phyloP scores from a whole-genome alignment of 768 basidiomycete species.

The Auricularia sp. region DNA sequence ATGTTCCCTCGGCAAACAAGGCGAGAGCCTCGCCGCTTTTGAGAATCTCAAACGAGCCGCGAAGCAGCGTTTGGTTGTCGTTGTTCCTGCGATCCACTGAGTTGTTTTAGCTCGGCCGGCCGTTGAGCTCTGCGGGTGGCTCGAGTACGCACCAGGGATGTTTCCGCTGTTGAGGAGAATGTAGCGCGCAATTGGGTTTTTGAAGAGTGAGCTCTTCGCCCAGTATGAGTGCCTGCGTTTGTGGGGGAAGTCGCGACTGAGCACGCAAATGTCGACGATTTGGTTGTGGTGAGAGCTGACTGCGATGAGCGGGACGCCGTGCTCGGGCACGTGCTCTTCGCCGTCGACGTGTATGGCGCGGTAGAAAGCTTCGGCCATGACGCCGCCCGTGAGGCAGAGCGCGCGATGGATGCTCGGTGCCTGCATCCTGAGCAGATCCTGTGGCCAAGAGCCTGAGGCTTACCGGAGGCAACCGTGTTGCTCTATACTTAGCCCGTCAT shows the following conservation, averaged over 20 bases:
- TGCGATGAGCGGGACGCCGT: conserved; percentile 26
- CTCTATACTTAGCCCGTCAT: neutral
- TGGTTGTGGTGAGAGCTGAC: conserved; percentile 30
- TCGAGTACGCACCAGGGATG: conserved; percentile 21
- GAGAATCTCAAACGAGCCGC: conserved; percentile 28
- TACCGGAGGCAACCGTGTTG: neutral
- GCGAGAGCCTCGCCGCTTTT: neutral
- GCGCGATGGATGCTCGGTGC: neutral
- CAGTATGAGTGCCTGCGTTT: conserved; percentile 11
- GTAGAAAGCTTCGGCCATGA: conserved; percentile 27
- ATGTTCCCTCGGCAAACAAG: conserved; percentile 19
- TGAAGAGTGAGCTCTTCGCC: conserved; percentile 33
- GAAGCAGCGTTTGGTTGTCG: conserved; percentile 34
- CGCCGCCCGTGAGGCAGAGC: conserved; percentile 14
- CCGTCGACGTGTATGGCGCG: conserved; percentile 27
- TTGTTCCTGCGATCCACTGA: conserved; percentile 15
- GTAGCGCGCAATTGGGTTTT: conserved; percentile 24
- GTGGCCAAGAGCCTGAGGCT: neutral
- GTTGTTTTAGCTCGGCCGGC: no score
- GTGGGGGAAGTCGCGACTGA: conserved; percentile 40
- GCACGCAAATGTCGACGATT: conserved; percentile 11
- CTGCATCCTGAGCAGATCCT: neutral
- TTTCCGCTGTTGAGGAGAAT: conserved; percentile 33
- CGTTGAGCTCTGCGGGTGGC: no score
- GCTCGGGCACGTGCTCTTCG: conserved; percentile 28